phyloP scores from a whole-genome alignment of 768 basidiomycete species.

The Hebeloma cylindrosporum region DNA sequence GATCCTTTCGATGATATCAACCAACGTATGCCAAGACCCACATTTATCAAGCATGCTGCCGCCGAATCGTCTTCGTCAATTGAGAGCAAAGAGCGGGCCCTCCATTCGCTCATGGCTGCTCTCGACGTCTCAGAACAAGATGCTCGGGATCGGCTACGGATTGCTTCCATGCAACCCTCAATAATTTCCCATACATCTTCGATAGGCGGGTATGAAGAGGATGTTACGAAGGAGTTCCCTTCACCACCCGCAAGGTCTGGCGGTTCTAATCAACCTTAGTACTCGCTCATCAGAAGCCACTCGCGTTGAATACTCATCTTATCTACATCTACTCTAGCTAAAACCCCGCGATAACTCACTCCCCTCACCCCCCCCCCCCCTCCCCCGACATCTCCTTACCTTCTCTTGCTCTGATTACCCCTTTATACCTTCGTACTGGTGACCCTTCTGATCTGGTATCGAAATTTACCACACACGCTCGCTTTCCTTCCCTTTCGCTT shows the following conservation, averaged over 20 bases:
- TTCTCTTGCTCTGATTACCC: not conserved
- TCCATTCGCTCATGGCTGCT: slow-evolving; percentile 69
- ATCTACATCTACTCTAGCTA: not conserved
- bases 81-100: slow-evolving; percentile 51
- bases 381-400: slow-evolving; percentile 1
- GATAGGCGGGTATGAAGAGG: slow-evolving; percentile 35
- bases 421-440: slow-evolving; percentile 6
- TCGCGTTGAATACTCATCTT: not conserved
- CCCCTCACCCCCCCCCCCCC: not conserved
- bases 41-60: slow-evolving; percentile 32
- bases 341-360: not conserved
- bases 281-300: not conserved
- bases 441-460: slow-evolving; percentile 13
- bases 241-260: slow-evolving; percentile 32
- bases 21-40: slow-evolving; percentile 27
- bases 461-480: slow-evolving; percentile 1
- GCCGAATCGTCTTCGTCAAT: slow-evolving; percentile 37
- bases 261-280: slow-evolving; percentile 7
- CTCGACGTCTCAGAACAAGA: slow-evolving; percentile 51
- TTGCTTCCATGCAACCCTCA: slow-evolving; percentile 62
- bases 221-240: slow-evolving; percentile 40
- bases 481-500: not conserved
- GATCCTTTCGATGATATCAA: slow-evolving; percentile 45
- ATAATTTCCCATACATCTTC: slow-evolving; percentile 32
- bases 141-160: slow-evolving; percentile 49